Conservation (phyloP, 2,329 filamentous ascomycete genomes). For the Fusarium stilboides region DNA sequence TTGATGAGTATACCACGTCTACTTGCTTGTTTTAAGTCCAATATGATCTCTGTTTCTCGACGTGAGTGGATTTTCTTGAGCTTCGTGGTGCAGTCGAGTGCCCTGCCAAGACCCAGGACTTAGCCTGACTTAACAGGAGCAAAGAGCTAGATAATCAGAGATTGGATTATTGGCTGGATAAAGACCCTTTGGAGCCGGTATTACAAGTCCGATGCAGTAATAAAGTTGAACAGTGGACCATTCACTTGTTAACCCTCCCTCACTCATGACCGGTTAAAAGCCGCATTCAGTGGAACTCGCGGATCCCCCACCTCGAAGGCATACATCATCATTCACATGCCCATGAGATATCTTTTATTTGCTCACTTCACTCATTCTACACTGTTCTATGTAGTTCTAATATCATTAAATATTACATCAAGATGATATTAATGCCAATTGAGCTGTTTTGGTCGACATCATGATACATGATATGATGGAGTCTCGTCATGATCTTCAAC, state of each 20-base stretch:
- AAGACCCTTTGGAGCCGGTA: slow-evolving; percentile 2
- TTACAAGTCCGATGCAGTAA: slow-evolving; percentile 26
- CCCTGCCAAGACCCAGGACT: slow-evolving; percentile 12
- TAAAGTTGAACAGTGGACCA: slow-evolving; percentile 10
- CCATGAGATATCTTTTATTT: neutral
- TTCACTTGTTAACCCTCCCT: slow-evolving; percentile 5
- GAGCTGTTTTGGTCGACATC: slow-evolving; percentile 10
- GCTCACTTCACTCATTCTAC: neutral
- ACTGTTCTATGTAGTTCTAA: accelerated
- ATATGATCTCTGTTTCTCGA: neutral
- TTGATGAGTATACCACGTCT: neutral
- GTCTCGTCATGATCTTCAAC: slow-evolving; percentile 20
- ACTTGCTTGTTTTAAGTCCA: neutral
- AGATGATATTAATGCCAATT: neutral
- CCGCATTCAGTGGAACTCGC: slow-evolving; percentile 33
- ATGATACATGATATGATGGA: slow-evolving; percentile 30
- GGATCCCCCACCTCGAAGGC: slow-evolving; percentile 14
- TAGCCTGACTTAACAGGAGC: neutral
- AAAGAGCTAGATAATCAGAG: slow-evolving; percentile 28
- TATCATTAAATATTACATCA: too few species aligned
- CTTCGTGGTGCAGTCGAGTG: neutral
- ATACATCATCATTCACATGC: slow-evolving; percentile 17
- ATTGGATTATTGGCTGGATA: slow-evolving; percentile 26
- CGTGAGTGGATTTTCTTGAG: too few species aligned
- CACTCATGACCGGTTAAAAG: slow-evolving; percentile 40